These are phyloP conservation scores for Piloderma croceum DNA, from an alignment of 768 basidiomycete genomes.

Conservation along the genomic window DNA sequence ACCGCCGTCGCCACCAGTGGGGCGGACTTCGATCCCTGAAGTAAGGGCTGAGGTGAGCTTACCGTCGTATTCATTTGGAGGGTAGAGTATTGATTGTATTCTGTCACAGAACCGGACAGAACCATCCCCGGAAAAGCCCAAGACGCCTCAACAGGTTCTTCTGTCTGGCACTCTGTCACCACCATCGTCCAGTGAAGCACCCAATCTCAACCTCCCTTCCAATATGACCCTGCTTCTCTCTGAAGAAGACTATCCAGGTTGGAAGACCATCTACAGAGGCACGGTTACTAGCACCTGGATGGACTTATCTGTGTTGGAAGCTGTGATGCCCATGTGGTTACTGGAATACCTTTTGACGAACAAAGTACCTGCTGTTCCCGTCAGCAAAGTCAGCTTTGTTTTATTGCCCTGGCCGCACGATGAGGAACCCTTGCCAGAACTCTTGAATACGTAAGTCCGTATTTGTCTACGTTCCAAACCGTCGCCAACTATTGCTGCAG, in stretches of 20 bases:
- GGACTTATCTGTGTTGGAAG: slow-evolving; percentile 58
- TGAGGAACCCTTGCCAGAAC: slow-evolving; percentile 63
- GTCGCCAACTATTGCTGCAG: slow-evolving; percentile 32
- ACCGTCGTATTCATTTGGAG: no score
- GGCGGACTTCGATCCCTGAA: no score
- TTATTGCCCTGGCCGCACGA: slow-evolving; percentile 72
- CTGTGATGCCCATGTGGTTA: slow-evolving; percentile 81
- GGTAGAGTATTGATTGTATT: not conserved
- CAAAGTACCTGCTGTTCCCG: slow-evolving; percentile 44
- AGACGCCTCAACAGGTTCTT: slow-evolving; percentile 50
- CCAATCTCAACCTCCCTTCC: slow-evolving; percentile 52
- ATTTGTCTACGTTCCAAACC: not conserved
- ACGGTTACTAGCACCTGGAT: slow-evolving; percentile 52
- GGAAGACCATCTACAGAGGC: slow-evolving; percentile 73
- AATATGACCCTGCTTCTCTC: slow-evolving; percentile 69
- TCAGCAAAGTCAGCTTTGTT: slow-evolving; percentile 83
- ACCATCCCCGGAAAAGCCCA: no score
- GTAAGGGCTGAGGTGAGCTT: no score
- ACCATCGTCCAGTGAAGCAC: slow-evolving; percentile 68
- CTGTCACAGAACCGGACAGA: slow-evolving; percentile 18
- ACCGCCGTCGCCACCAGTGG: slow-evolving; percentile 20
- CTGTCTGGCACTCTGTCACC: slow-evolving; percentile 56
- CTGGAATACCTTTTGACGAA: slow-evolving; percentile 79
- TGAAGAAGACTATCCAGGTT: slow-evolving; percentile 73
- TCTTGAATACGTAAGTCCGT: slow-evolving; percentile 74